Conservation (phyloP, 495 filamentous ascomycete species). For the Penicillium argentinense region DNA sequence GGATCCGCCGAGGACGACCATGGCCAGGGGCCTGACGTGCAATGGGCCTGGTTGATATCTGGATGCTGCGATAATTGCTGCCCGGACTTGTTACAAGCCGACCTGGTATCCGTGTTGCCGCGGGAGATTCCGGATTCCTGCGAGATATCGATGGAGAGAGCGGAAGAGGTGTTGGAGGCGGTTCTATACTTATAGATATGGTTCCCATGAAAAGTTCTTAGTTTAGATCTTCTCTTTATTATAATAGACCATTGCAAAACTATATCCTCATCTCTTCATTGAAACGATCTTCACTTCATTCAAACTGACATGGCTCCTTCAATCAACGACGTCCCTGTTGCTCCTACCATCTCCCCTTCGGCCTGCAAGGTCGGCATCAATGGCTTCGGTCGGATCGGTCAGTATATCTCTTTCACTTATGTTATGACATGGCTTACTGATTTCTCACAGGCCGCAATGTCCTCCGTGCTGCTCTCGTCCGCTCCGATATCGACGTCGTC, state of each 20-base stretch:
- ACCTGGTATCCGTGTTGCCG: conserved; percentile 13
- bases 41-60: not conserved
- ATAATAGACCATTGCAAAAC: not conserved
- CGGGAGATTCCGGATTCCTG: conserved; percentile 16
- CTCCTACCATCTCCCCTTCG: conserved; percentile 9
- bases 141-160: not conserved
- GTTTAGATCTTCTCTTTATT: conserved; percentile 2
- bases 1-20: conserved; percentile 11
- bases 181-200: conserved; percentile 23
- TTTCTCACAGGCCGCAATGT: conserved; percentile 32
- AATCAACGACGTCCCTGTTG: conserved; percentile 23
- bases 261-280: not conserved
- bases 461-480: conserved; percentile 33
- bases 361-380: conserved; percentile 34
- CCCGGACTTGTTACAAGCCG: conserved; percentile 16
- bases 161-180: not conserved
- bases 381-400: conserved; percentile 36
- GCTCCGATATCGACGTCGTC: conserved; percentile 31
- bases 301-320: conserved; percentile 27
- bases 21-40: not conserved
- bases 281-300: not conserved
- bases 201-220: not conserved
- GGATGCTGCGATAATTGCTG: not conserved
- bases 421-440: not conserved
- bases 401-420: not conserved